Evolutionary conservation across 495 filamentous ascomycete species (phyloP).

Genomic region (Aspergillus affinis): DNA sequence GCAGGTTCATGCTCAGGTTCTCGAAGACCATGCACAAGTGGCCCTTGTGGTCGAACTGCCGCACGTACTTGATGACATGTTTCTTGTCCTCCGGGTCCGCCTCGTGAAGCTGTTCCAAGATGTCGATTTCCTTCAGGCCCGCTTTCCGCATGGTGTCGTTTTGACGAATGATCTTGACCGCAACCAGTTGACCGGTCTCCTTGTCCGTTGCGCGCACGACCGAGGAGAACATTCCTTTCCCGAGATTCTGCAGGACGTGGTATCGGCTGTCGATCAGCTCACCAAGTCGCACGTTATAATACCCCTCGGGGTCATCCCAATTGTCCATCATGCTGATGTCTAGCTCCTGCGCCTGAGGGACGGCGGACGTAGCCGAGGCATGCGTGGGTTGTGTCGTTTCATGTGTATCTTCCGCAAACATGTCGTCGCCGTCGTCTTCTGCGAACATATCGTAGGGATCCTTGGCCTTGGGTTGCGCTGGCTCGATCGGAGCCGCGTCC

Average conservation of each 20-base stretch:
- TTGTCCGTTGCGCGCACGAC: constrained; percentile 90
- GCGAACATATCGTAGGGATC: constrained; percentile 95
- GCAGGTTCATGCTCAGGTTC: constrained; percentile 86
- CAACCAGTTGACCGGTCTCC: constrained; percentile 67
- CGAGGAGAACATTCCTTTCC: constrained; percentile 92
- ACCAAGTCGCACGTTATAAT: constrained; percentile 87
- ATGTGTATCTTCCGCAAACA: constrained; percentile 70
- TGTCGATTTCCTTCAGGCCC: constrained; percentile 90
- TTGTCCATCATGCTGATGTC: constrained; percentile 87
- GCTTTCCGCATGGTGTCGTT: constrained; percentile 93
- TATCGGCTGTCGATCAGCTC: constrained; percentile 88
- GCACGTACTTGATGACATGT: constrained; percentile 83
- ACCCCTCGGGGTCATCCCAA: constrained; percentile 91
- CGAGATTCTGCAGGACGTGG: constrained; percentile 81
- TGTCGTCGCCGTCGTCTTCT: constrained; percentile 84
- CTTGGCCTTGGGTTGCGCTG: constrained; percentile 36
- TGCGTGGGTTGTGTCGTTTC: constrained; percentile 40
- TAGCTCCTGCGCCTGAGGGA: constrained; percentile 62
- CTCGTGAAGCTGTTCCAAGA: constrained; percentile 77
- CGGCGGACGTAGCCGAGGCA: constrained; percentile 45
- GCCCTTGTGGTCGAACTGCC: constrained; percentile 88
- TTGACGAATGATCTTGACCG: constrained; percentile 92
- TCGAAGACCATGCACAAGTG: constrained; percentile 98
- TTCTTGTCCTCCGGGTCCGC: constrained; percentile 90
- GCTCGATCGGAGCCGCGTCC: constrained; percentile 35